Evolutionary conservation across 2,329 filamentous ascomycete genomes (phyloP), one percentile per base, ranked within the genome.

Genomic region (Verticillium albo-atrum): DNA sequence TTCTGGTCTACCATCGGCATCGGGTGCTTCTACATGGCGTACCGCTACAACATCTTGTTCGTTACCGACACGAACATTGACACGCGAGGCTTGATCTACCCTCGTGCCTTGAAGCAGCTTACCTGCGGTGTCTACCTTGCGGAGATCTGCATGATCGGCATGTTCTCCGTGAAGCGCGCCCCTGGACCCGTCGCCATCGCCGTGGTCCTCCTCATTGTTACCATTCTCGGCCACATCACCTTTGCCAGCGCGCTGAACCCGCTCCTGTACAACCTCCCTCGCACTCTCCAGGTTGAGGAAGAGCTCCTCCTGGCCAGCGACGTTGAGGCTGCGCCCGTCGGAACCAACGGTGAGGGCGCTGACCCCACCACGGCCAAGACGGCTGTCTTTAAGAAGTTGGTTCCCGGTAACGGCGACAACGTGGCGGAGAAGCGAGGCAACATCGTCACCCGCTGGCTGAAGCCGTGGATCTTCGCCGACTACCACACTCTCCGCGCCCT

Each of bases 1-100:
- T 87, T 88, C 50, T 96, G 96, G 73, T 90, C 91, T 0, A 86
- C 88, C 1, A 77, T 93, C 42, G 92, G 89, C 34, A 83, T 97
- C 63, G 84, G 80, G 50, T 77, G 96, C 55, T 91, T 96, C 77
- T 95, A 96, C 73, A 80, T 91, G 57, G 89, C 91, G 58, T 96
- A 92, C 77, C 85, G 90, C 37, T 96, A 97, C 81, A 93, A 94
- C 74, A 74, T 97, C 57, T 79, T 97, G 25, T 97, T 91, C 71
- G 90, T 95, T 15, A 88, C 86, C 54, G 89, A 92, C 65, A 83
- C 89, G 14, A 80, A 87, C 62, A 87, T 96, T 63, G 93, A 98
- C 70, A 97, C 92, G 54, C 91, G 91, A 68, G 94, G 95, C 55
- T 86, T 94, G 25, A 87, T 92, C 68, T 98, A 97, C 70, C 89